Evolutionary conservation across 2,329 filamentous ascomycete genomes (phyloP), one percentile per base, ranked within the genome.

Genomic region (Didymella pinodella): DNA sequence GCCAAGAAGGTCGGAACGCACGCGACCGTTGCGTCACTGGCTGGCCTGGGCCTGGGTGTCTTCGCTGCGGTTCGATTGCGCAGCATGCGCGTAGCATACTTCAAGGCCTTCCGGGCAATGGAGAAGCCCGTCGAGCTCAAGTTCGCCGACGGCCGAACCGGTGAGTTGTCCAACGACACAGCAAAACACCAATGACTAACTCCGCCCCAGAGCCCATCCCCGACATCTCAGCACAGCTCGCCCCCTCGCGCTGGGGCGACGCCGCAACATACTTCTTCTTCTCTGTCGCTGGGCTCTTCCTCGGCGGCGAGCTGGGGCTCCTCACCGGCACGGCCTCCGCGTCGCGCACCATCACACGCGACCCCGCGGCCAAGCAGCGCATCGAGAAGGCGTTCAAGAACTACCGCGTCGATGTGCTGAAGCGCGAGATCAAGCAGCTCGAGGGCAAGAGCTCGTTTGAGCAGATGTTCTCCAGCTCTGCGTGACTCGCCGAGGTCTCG

Each of bases 291-390:
- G 87, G 88, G 0, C 70, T 89, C 5, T 86, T 90, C 61, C 63
- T 90, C 6, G 87, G 87, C 7, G 88, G 88, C 7, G 88, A 90
- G 76, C 75, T 82, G 12, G 88, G 88, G 0, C 76, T 90, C 46
- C 63, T 89, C 57, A 82, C 81, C 0, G 88, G 88, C 0, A 82
- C 81, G 0, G 80, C 81, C 46, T 80, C 82, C 5, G 87, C 85
- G 2, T 80, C 82, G 31, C 78, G 83, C 36, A 77, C 77, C 0
- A 84, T 90, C 52, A 79, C 78, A 0, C 73, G 73, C 26, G 84
- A 90, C 65, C 81, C 84, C 0, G 84, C 84, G 54, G 79, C 81
- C 16, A 80, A 79, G 63, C 76, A 80, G 65, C 79, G 88, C 62
- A 86, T 90, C 54, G 86, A 90, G 75, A 82, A 75, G 50, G 88